phyloP scores from a whole-genome alignment of 495 filamentous ascomycete species.

The Stereocaulon alpinum region DNA sequence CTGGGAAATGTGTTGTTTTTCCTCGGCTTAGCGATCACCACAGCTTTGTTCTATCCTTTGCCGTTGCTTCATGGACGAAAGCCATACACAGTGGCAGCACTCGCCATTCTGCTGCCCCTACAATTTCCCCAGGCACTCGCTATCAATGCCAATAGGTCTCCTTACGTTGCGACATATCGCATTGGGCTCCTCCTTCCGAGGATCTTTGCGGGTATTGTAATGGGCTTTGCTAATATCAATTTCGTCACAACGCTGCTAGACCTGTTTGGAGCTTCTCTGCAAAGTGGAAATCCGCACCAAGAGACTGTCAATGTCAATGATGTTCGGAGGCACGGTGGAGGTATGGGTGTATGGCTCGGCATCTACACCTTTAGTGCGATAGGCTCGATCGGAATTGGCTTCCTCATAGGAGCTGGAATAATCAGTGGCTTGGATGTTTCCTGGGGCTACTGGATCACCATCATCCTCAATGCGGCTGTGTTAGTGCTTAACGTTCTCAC shows the following conservation, averaged over 20 bases:
- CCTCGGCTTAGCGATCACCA: slow-evolving; percentile 55
- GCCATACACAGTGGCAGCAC: slow-evolving; percentile 55
- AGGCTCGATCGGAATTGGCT: slow-evolving; percentile 57
- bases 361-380: slow-evolving; percentile 67
- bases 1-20: slow-evolving; percentile 65
- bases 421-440: slow-evolving; percentile 48
- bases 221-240: slow-evolving; percentile 70
- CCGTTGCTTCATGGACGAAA: slow-evolving; percentile 69
- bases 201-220: slow-evolving; percentile 50
- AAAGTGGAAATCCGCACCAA: slow-evolving; percentile 60
- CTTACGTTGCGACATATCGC: slow-evolving; percentile 45
- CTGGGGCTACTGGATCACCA: slow-evolving; percentile 66
- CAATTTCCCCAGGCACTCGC: slow-evolving; percentile 64
- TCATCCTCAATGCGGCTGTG: slow-evolving; percentile 49
- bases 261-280: slow-evolving; percentile 61
- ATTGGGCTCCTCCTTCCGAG: slow-evolving; percentile 52
- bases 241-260: slow-evolving; percentile 59
- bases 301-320: slow-evolving; percentile 53
- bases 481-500: slow-evolving; percentile 54
- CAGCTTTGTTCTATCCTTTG: slow-evolving; percentile 60
- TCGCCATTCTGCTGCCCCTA: slow-evolving; percentile 57
- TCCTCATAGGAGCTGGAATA: slow-evolving; percentile 55
- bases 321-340: slow-evolving; percentile 59
- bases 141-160: slow-evolving; percentile 43
- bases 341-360: slow-evolving; percentile 67